Conservation (phyloP, 2,329 filamentous ascomycete species). For the Parastagonospora nodorum region DNA sequence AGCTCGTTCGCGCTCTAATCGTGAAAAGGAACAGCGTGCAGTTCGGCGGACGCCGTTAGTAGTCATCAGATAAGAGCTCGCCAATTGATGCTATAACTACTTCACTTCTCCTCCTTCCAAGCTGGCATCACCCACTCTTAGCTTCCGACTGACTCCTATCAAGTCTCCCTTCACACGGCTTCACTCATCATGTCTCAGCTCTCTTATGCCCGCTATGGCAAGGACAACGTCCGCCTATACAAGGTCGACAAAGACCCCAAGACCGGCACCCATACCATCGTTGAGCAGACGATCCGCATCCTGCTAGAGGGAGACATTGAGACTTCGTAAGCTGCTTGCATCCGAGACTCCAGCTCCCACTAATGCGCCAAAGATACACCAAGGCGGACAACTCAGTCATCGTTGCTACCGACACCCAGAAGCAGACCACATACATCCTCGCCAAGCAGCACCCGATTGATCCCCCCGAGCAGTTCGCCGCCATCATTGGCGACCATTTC, state of each 20-base stretch:
- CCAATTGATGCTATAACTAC: conserved; percentile 35
- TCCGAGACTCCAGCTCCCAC: conserved; percentile 7
- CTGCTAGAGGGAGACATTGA: conserved; percentile 93
- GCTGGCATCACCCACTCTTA: conserved; percentile 15
- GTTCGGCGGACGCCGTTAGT: conserved; percentile 40
- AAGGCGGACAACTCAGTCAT: conserved; percentile 91
- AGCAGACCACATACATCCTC: conserved; percentile 88
- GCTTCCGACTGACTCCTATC: conserved; percentile 5
- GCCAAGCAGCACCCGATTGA: conserved; percentile 92
- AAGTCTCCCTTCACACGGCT: background rate
- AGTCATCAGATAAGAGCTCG: conserved; percentile 37
- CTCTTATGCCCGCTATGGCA: conserved; percentile 74
- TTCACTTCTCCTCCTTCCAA: conserved; percentile 20
- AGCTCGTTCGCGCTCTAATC: conserved; percentile 30
- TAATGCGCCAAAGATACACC: conserved; percentile 71
- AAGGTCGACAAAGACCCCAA: conserved; percentile 84
- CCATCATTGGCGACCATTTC: conserved; percentile 86
- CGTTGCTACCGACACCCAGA: conserved; percentile 96
- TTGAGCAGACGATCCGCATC: conserved; percentile 93
- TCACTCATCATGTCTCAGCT: conserved; percentile 52
- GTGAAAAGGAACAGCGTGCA: conserved; percentile 30
- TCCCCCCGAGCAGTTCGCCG: conserved; percentile 89
- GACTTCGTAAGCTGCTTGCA: conserved; percentile 62
- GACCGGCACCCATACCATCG: conserved; percentile 80
- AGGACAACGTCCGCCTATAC: conserved; percentile 98